A percentile compares a stretch with the other conserved stretches of the same genome.
These are phyloP conservation scores for Alternaria ventricosa DNA, from an alignment of 2,329 filamentous ascomycete genomes.

Conservation along the genomic window DNA sequence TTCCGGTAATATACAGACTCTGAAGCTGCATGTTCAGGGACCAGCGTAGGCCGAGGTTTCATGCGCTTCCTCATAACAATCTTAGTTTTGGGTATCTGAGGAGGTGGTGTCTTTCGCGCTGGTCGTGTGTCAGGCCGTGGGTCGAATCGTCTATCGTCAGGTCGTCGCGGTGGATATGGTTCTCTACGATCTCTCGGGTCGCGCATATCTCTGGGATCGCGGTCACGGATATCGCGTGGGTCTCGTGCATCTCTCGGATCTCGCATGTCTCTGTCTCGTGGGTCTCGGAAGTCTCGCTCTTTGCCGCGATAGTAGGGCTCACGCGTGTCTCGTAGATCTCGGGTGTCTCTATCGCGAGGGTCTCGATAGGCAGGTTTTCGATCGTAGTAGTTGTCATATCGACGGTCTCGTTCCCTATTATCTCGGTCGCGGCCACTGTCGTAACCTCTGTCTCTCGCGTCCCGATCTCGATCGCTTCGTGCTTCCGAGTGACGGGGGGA, in stretches of 20 bases:
- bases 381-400: slow-evolving; percentile 35
- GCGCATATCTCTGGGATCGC: slow-evolving; percentile 22
- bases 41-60: slow-evolving; percentile 73
- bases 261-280: slow-evolving; percentile 33
- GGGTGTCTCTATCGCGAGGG: slow-evolving; percentile 32
- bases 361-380: slow-evolving; percentile 37
- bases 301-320: slow-evolving; percentile 24
- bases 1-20: slow-evolving; percentile 95
- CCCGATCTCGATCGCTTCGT: slow-evolving; percentile 34
- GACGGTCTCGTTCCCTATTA: slow-evolving; percentile 51
- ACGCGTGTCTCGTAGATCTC: slow-evolving; percentile 24
- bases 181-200: slow-evolving; percentile 38
- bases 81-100: slow-evolving; percentile 56
- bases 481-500: slow-evolving; percentile 29
- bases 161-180: slow-evolving; percentile 34
- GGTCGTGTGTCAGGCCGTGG: slow-evolving; percentile 31
- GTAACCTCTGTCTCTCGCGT: slow-evolving; percentile 25
- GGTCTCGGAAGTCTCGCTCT: slow-evolving; percentile 23
- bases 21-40: slow-evolving; percentile 75
- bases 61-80: slow-evolving; percentile 71
- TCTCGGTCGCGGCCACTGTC: slow-evolving; percentile 49
- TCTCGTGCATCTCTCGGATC: slow-evolving; percentile 23
- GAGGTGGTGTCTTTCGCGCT: slow-evolving; percentile 47
- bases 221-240: slow-evolving; percentile 27
- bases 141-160: slow-evolving; percentile 32